Evolutionary conservation across 441 rosid genomes (phyloP).

Genomic region (Metrosideros polymorpha): DNA sequence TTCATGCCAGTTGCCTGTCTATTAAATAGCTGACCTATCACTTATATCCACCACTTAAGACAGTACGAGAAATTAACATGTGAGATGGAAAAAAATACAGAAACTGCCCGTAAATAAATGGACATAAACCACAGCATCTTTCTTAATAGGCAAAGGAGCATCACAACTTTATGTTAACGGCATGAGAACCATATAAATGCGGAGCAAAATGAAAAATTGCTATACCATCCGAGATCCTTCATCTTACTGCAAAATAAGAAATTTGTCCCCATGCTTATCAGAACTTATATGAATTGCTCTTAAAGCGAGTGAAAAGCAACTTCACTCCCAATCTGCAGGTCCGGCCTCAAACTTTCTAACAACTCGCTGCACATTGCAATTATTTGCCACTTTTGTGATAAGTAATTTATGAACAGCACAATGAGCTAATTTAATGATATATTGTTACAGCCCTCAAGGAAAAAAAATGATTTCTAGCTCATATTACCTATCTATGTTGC

Average conservation of each 20-base stretch:
- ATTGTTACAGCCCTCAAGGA: background rate
- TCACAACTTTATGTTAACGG: background rate
- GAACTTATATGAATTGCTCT: background rate
- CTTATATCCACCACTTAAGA: background rate
- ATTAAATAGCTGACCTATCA: conserved; percentile 7
- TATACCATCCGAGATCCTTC: background rate
- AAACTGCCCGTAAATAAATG: background rate
- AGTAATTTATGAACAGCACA: background rate
- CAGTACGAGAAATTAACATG: background rate
- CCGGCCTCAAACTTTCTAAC: background rate
- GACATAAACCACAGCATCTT: background rate
- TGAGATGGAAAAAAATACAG: background rate
- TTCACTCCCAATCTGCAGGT: background rate
- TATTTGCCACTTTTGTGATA: background rate
- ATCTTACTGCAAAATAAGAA: background rate
- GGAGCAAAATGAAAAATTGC: background rate
- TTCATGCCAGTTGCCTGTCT: conserved; percentile 88
- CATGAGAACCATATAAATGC: background rate
- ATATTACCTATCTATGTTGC: background rate
- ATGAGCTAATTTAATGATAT: background rate
- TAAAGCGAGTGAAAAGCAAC: background rate
- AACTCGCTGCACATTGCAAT: background rate
- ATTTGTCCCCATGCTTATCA: background rate
- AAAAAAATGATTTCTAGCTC: background rate
- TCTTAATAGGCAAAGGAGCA: background rate